These are phyloP conservation scores for Wickerhamomyces hampshirensis DNA, from an alignment of 805 yeast species.

Conservation along the genomic window DNA sequence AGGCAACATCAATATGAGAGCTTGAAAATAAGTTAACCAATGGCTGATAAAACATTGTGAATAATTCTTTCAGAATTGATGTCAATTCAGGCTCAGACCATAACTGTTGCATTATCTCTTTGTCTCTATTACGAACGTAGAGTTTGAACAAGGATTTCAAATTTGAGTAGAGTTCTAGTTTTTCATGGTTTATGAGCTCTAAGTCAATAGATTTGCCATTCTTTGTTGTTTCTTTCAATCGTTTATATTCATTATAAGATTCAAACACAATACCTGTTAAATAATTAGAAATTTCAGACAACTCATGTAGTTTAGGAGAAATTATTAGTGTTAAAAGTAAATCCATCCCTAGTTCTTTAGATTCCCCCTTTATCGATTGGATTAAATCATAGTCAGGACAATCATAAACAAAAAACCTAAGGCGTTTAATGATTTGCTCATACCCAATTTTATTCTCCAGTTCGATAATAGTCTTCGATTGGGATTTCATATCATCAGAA, in stretches of 20 bases:
- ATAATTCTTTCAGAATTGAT: slow-evolving; percentile 64
- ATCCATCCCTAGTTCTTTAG: slow-evolving; percentile 18
- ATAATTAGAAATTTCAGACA: slow-evolving; percentile 11
- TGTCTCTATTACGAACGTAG: slow-evolving; percentile 67
- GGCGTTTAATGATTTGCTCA: slow-evolving; percentile 23
- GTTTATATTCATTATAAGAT: slow-evolving; percentile 23
- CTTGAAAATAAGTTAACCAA: slow-evolving; percentile 61
- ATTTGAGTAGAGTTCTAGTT: slow-evolving; percentile 38
- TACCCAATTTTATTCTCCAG: slow-evolving; percentile 36
- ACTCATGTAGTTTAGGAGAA: slow-evolving; percentile 18
- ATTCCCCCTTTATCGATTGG: slow-evolving; percentile 21
- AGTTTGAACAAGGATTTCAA: slow-evolving; percentile 60
- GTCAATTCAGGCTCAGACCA: slow-evolving; percentile 87
- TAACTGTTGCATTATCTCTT: slow-evolving; percentile 63
- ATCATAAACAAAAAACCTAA: slow-evolving; percentile 29
- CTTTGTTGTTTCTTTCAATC: slow-evolving; percentile 20
- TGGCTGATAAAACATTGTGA: slow-evolving; percentile 72
- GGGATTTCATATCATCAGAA: slow-evolving; percentile 68
- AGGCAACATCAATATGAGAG: slow-evolving; percentile 60
- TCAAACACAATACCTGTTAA: slow-evolving; percentile 19
- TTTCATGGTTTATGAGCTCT: slow-evolving; percentile 19
- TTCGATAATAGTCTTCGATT: slow-evolving; percentile 46
- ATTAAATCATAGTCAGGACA: slow-evolving; percentile 29
- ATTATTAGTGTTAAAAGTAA: slow-evolving; percentile 18
- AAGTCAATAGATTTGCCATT: slow-evolving; percentile 18